Evolutionary conservation across 352 stramenopile species (phyloP), one percentile per base, ranked within the genome.

Genomic region (Phytophthora cactorum): DNA sequence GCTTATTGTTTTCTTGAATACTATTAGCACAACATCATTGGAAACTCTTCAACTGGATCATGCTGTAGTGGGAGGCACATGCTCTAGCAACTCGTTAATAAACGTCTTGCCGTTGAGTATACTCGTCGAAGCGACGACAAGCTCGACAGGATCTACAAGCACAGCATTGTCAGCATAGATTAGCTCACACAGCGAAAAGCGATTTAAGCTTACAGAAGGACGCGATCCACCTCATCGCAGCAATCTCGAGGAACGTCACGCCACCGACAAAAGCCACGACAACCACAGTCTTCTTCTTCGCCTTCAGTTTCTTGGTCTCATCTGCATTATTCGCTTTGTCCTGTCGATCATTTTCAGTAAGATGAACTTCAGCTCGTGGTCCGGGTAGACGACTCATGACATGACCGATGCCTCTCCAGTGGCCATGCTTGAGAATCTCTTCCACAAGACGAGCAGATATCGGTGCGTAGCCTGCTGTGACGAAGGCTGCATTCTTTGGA

Each of bases 261-360:
- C 86, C 86, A 1, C 88, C 86, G 0, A 93, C 74, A 59, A 94
- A 80, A 31, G 74, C 91, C 52, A 92, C 77, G 5, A 94, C 68
- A 1, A 92, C 59, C 8, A 90, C 75, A 0, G 63, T 72, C 53
- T 85, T 84, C 52, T 84, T 89, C 63, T 74, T 77, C 7, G 36
- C 28, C 27, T 70, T 74, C 17, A 31, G 38, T 54, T 68, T 77
- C 36, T 67, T 58, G 11, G 22, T 1, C 0, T 22, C 22, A 22
- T 22, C 22, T 22, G 22, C 22, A 22, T 36, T 36, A 14, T 60
- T 31, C n/a, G 32, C 27, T 8, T 65, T 59, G 22, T 62, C 43
- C 8, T 47, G 36, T 1, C 49, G 45, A 29, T 75, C 57, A 25
- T 55, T 58, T 55, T 66, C 64, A 39, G 68, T 61, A 5, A 74